Evolutionary conservation across 2,329 filamentous ascomycete species (phyloP), one percentile per base, ranked within the genome.

Genomic region (Metarhizium album): DNA sequence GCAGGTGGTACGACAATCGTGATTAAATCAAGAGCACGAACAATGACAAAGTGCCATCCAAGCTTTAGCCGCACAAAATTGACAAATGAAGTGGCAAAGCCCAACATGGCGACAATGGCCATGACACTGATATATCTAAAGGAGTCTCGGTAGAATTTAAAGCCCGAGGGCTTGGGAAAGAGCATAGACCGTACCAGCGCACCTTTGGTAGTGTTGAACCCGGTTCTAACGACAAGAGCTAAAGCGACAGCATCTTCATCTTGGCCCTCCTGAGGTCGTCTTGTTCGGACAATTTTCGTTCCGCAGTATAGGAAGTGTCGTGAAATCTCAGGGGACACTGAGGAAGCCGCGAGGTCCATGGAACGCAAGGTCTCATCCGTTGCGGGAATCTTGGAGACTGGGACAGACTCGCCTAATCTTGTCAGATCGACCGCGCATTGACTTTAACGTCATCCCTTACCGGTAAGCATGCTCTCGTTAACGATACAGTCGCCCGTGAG

Each of bases 51-150:
- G 66, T 94, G 87, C 87, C 88, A 95, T 22, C 83, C 82, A 47
- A 98, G 73, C 47, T 81, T 82, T 14, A 98, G 76, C 40, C 87
- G 83, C 49, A 98, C 72, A 64, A 98, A 98, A 67, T 98, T 98
- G 68, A 95, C 73, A 58, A 98, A 85, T 0, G 93, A 97, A 1
- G 86, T 90, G 22, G 90, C 72, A 62, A 98, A 98, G 0, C 94
- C 93, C 47, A 97, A 67, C 46, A 83, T 70, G 22, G 93, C 94
- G 59, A 98, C 84, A 42, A 83, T 71, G 5, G 80, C 91, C 93
- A 98, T 98, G 53, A 98, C 93, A 3, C 87, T 90, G 53, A 98
- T 97, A 65, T 98, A 98, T 22, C 90, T 83, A 70, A 98, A 98
- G 0, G 91, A 96, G 66, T 98, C 93, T 42, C 89, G 82, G 66